Conservation (phyloP, 306 rosid species). For the Hippophae rhamnoides region DNA sequence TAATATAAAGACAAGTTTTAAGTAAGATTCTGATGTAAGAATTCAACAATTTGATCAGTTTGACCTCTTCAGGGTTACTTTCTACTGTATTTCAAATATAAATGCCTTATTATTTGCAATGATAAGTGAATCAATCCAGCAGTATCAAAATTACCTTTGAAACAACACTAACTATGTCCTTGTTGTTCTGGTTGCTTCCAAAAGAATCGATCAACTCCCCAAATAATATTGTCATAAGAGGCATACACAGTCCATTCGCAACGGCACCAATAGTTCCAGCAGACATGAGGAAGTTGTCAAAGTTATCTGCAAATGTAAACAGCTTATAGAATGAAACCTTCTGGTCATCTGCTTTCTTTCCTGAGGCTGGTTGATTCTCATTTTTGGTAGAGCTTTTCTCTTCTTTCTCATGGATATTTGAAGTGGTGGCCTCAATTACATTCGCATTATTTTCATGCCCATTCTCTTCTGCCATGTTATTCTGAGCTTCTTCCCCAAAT, state of each 20-base stretch:
- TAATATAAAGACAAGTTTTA: not conserved
- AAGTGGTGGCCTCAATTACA: slow-evolving; percentile 22
- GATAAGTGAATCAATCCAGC: not conserved
- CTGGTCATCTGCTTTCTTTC: slow-evolving; percentile 31
- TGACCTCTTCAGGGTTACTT: not conserved
- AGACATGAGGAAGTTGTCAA: slow-evolving; percentile 49
- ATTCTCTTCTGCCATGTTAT: slow-evolving; percentile 38
- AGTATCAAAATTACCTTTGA: slow-evolving; percentile 40
- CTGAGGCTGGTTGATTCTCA: slow-evolving; percentile 15
- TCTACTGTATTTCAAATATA: not conserved
- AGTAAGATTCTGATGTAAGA: not conserved
- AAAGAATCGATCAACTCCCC: slow-evolving; percentile 56
- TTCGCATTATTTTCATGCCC: slow-evolving; percentile 11
- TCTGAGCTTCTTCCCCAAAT: not conserved
- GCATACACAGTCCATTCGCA: slow-evolving; percentile 60
- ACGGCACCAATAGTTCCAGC: slow-evolving; percentile 60
- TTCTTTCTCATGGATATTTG: slow-evolving; percentile 22
- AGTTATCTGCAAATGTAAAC: slow-evolving; percentile 67
- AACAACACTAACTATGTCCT: slow-evolving; percentile 29
- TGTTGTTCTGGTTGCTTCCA: slow-evolving; percentile 41
- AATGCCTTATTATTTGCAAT: not conserved
- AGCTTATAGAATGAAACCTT: slow-evolving; percentile 55
- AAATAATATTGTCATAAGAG: slow-evolving; percentile 61
- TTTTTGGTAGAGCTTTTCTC: slow-evolving; percentile 13
- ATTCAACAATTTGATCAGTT: not conserved